Base-by-base conservation (phyloP, 2,329 filamentous ascomycete species). In the Neofusicoccum parvum region DNA sequence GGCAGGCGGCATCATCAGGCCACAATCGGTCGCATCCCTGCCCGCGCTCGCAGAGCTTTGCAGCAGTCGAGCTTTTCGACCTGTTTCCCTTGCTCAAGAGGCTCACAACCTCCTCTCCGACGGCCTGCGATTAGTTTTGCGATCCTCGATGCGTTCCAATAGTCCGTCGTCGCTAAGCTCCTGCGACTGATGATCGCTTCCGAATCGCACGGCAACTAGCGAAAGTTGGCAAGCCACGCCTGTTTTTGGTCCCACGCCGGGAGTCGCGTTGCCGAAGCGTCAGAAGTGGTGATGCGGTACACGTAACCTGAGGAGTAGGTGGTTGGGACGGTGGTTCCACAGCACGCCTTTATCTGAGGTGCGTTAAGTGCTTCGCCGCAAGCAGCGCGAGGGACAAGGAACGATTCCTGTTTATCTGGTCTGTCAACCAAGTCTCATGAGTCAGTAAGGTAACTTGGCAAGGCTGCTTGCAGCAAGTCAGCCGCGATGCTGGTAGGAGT, bases 201-300 rank as follows among this genome's bases (percentile, higher is more conserved):
- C 41, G 32, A 12, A 46, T 20, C 43, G 45, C 56, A 37, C 32
- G 12, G 7, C 27, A n/a, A 10, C 43, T 60, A 60, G 56, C 43
- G 43, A 60, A 48, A 45, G 56, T 37, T 48, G 56, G 56, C 39
- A 60, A 46, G 56, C 45, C 56, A 60, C 56, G 27, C 12, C 32
- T 23, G 56, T 14, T 32, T 46, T 59, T 34, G 39, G 54, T 46
- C 10, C 39, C 54, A 59, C 41, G 51, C 51, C 36, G 39, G 41
- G 54, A n/a, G 39, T n/a, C 23, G 12, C 32, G 14, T 6, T 59
- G 54, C 39, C 54, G 54, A 53, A 39, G 46, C 54, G 27, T 46
- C 20, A 53, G 14, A 59, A 41, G 15, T 46, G 20, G 23, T 36
- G 54, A 14, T 46, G 39, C 54, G 23, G 15, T 32, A 46, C 39